These are phyloP conservation scores for Coemansia reversa DNA, from an alignment of 192 early-diverging fungal species.

Conservation along the genomic window DNA sequence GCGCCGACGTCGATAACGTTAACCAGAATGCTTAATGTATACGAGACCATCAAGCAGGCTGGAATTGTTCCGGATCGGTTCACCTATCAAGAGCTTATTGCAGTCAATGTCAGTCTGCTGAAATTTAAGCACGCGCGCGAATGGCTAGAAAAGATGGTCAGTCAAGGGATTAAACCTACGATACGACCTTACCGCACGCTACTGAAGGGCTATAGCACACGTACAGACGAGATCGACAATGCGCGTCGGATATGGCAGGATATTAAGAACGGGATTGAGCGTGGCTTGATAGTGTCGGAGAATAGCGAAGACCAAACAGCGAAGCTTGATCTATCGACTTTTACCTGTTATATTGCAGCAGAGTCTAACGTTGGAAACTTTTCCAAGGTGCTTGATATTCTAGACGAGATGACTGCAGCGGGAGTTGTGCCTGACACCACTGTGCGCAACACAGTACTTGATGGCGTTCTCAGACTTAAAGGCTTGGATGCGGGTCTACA, in stretches of 20 bases:
- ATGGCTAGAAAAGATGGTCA: slow-evolving; percentile 31
- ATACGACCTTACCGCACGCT: slow-evolving; percentile 45
- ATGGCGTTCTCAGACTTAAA: slow-evolving; percentile 20
- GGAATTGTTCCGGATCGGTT: slow-evolving; percentile 30
- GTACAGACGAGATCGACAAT: slow-evolving; percentile 29
- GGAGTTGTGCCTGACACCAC: slow-evolving; percentile 34
- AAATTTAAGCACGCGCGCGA: slow-evolving; percentile 31
- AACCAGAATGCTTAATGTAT: slow-evolving; percentile 28
- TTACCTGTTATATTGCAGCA: slow-evolving; percentile 39
- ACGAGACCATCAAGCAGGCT: slow-evolving; percentile 7
- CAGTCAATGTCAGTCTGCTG: slow-evolving; percentile 33
- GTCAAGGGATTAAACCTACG: slow-evolving; percentile 22
- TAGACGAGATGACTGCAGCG: slow-evolving; percentile 37
- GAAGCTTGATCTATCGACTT: slow-evolving; percentile 30
- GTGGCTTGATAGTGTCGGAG: slow-evolving; percentile 15
- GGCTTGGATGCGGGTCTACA: slow-evolving; percentile 31
- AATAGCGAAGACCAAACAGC: slow-evolving; percentile 3
- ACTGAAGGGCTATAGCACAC: slow-evolving; percentile 40
- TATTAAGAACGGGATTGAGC: slow-evolving; percentile 18
- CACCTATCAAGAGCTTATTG: slow-evolving; percentile 48
- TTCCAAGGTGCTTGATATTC: slow-evolving; percentile 13
- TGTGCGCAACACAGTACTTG: slow-evolving; percentile 43
- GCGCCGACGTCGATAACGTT: slow-evolving; percentile 20
- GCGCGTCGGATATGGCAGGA: slow-evolving; percentile 39
- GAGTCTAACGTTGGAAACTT: slow-evolving; percentile 39